Percentiles rank a stretch among this genome's conserved stretches.
These are phyloP conservation scores for Lasiosphaeria hispida DNA, from an alignment of 495 filamentous ascomycete species.

Conservation along the genomic window DNA sequence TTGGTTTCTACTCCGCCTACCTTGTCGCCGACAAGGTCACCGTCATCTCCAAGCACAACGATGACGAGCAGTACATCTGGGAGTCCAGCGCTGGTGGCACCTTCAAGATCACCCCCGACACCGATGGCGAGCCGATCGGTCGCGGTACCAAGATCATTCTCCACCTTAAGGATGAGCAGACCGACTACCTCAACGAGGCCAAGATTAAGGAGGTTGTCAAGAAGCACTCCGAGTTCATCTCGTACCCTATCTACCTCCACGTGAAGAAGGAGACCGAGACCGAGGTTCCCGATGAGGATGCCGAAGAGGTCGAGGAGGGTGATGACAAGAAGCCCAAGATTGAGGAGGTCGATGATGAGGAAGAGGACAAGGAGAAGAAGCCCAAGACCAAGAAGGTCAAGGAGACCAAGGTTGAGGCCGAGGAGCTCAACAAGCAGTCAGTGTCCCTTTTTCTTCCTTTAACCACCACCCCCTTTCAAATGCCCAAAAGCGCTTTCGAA, in stretches of 20 bases:
- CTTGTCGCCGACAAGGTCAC: slow-evolving; percentile 96
- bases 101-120: slow-evolving; percentile 90
- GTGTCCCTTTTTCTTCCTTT: neutral
- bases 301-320: slow-evolving; percentile 65
- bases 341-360: slow-evolving; percentile 74
- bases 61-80: slow-evolving; percentile 99
- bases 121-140: slow-evolving; percentile 83
- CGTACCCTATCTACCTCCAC: slow-evolving; percentile 99
- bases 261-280: slow-evolving; percentile 98
- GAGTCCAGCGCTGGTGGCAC: slow-evolving; percentile 96
- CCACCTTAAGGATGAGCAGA: slow-evolving; percentile 98
- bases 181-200: slow-evolving; percentile 95
- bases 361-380: slow-evolving; percentile 78
- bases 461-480: neutral
- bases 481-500: neutral
- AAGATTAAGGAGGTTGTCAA: slow-evolving; percentile 99
- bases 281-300: slow-evolving; percentile 97
- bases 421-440: slow-evolving; percentile 96
- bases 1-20: slow-evolving; percentile 99
- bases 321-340: slow-evolving; percentile 85
- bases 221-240: slow-evolving; percentile 99
- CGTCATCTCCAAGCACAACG: slow-evolving; percentile 96
- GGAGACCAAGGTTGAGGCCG: slow-evolving; percentile 97
- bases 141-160: slow-evolving; percentile 98
- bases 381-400: slow-evolving; percentile 99